Evolutionary conservation across 306 rosid species (phyloP), one percentile per base, ranked within the genome.

Genomic region (Astragalus glycyphyllos): DNA sequence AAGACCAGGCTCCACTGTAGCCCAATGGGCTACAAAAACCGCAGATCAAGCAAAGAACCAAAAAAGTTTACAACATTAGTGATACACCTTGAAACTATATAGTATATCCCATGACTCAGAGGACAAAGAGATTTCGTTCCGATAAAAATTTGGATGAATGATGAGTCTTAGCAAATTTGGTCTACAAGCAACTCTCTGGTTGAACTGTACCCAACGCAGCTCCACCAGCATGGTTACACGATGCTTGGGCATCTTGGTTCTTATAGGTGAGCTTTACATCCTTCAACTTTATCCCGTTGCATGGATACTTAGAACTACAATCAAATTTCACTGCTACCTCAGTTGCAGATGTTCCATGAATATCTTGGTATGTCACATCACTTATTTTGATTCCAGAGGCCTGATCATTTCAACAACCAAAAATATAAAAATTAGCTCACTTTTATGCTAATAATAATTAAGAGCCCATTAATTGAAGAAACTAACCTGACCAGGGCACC

Each of bases 341-440:
- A 2, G 90, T 83, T 0, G 88, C 82, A 0, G 90, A 88, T 54
- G 88, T 77, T 85, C 72, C 72, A 7, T 49, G 72, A 66, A 66
- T 65, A 10, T 49, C 15, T 66, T 66, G 34, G 16, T 66, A 88
- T 2, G 82, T 69, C 0, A 88, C 84, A 70, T 82, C 85, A 8
- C 84, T 88, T 11, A 88, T 58, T 68, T 76, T 84, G 11, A 86
- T 76, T 8, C 94, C 94, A 1, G 94, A 88, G 8, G 71, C 88
- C 90, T 85, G 72, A 35, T 56, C 56, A 35, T 77, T 56, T 68
- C 7, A 10, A 29, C n/a, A 40, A 54, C 0, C 16, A 13, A 14
- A 7, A 14, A 35, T n/a, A 51, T 11, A 6, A 31, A 48, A 14
- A 26, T 70, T 2, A 50, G 31, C 23, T 15, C n/a, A 8, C 1